Percentiles rank a stretch among this genome's conserved stretches.
phyloP scores from a whole-genome alignment of 208 protist species.

The Crithidia fasciculata region DNA sequence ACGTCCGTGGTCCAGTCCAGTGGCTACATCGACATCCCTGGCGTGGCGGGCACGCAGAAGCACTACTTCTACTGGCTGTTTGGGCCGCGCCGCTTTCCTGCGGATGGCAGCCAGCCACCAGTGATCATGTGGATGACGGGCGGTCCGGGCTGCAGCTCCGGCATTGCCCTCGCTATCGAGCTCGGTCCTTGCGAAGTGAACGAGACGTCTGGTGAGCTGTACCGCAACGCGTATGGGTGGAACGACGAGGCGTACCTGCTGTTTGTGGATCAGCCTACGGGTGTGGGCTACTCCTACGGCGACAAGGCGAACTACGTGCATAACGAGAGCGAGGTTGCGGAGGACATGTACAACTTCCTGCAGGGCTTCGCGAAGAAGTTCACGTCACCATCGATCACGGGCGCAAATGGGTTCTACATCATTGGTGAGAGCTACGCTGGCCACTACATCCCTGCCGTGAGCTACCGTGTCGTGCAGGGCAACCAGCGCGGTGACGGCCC shows the following conservation, averaged over 20 bases:
- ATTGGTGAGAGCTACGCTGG: slow-evolving; percentile 86
- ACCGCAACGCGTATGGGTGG: slow-evolving; percentile 81
- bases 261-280: slow-evolving; percentile 92
- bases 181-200: slow-evolving; percentile 85
- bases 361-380: slow-evolving; percentile 61
- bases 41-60: slow-evolving; percentile 36
- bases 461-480: slow-evolving; percentile 41
- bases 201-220: slow-evolving; percentile 33
- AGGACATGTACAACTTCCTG: slow-evolving; percentile 90
- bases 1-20: slow-evolving; percentile 56
- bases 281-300: slow-evolving; percentile 86
- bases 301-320: slow-evolving; percentile 49
- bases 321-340: slow-evolving; percentile 70
- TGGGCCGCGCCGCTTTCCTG: slow-evolving; percentile 44
- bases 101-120: slow-evolving; percentile 44
- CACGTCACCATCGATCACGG: slow-evolving; percentile 48
- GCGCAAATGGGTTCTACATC: slow-evolving; percentile 77
- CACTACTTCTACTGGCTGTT: slow-evolving; percentile 94
- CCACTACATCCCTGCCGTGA: slow-evolving; percentile 70
- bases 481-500: slow-evolving; percentile 40
- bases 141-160: slow-evolving; percentile 89
- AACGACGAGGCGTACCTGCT: slow-evolving; percentile 85
- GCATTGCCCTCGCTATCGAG: slow-evolving; percentile 73
- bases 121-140: slow-evolving; percentile 93
- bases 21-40: slow-evolving; percentile 77